Evolutionary conservation across 495 filamentous ascomycete genomes (phyloP), one percentile per base, ranked within the genome.

Genomic region (Rostrohypoxylon terebratum): DNA sequence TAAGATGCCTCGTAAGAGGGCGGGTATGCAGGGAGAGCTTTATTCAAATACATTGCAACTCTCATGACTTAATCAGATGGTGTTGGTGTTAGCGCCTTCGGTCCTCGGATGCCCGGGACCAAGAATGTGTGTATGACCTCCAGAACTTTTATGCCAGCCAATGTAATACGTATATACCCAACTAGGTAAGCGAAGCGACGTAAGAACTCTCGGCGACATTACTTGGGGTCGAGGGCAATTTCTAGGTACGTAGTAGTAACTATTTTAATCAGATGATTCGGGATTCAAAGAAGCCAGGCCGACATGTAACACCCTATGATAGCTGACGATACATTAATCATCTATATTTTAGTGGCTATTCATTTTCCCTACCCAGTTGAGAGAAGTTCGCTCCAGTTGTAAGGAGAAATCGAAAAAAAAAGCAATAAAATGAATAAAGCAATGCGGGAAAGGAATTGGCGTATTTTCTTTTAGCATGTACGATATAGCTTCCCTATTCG

Each of bases 11-110:
- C 59, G 51, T 64, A 28, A 64, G 59, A 60, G 44, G 34, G 34
- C 14, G 44, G 34, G 13, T 55, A 73, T 61, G 70, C 70, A 73
- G 68, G 70, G 70, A 69, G 70, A n/a, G 9, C 33, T 63, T 53
- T 36, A 60, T 64, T 65, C 31, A 54, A 57, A 33, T 63, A 67
- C 25, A 51, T 66, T 61, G 25, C 36, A 60, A 60, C 57, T 55
- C 25, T 44, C 59, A 62, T 62, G 23, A 59, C 71, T 62, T 64
- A 36, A 16, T 34, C 42, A 23, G 45, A 36, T n/a, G 42, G 14
- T 28, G 50, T 59, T 38, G 1, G 58, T 59, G 45, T 59, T 38
- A 3, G 58, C 53, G 45, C 53, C 21, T 60, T 53, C 61, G 71
- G 45, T 45, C 21, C 55, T 53, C 61, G 71, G 64, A 73, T 61